Base-by-base conservation (phyloP, 306 rosid species). In the Quillaja saponaria region DNA sequence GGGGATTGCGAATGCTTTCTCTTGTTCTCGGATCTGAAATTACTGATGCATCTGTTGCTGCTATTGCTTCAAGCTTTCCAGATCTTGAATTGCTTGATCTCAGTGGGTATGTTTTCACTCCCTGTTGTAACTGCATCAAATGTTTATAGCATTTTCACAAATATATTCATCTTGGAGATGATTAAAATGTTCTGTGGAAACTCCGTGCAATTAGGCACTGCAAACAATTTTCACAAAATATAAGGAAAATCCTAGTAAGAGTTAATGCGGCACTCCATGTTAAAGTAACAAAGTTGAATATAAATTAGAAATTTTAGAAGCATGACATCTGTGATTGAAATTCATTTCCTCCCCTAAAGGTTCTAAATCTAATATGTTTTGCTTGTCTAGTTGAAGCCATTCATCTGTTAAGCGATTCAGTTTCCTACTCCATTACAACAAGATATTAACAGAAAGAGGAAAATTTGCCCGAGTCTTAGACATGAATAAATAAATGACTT, bases 11-110 rank as follows among this genome's bases (percentile, higher is more conserved):
- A 42, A 94, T 78, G 97, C 97, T 94, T 37, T 94, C 99, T 28
- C 96, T 94, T 58, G 97, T 94, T 76, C 96, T 94, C 63, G 99
- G 99, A 73, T 79, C 95, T 72, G 90, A 87, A 77, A 85, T 94
- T 54, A 83, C 86, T 3, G 99, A 94, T 83, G 99, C 99, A 41
- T 94, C 99, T 52, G 97, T 89, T 74, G 99, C 99, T 80, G 88
- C 99, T 57, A 90, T 94, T 64, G 76, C 97, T 70, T 81, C 95
- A 15, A 81, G 86, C 77, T 85, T 84, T 74, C 96, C 95, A 5
- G 68, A 78, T 64, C 71, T 94, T 15, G 96, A 94, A 47, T 72
- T 94, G 84, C 91, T 94, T 55, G 99, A 94, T 65, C 86, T 94
- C 61, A 94, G 97, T 52, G 99, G 99, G 99, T 94, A 81, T 49